A percentile compares a stretch with the other conserved stretches of the same genome.
Evolutionary conservation across 139 green algal species (phyloP).

Genomic region (Chlamydomonas schloesseri): DNA sequence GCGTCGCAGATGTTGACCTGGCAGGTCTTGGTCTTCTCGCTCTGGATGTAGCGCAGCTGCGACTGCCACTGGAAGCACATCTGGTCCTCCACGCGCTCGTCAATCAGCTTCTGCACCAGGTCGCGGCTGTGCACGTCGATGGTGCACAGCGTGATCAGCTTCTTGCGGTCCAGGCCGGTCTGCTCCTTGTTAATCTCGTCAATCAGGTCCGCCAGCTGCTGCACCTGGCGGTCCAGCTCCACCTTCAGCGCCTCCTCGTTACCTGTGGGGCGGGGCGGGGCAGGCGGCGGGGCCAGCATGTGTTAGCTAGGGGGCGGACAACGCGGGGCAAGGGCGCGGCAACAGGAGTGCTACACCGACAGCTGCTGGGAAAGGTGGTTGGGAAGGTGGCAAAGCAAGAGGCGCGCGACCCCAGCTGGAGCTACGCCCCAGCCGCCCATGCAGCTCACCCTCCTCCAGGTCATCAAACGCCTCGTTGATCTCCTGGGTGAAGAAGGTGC

Average conservation of each 20-base stretch:
- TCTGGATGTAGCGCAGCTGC: conserved; percentile 91
- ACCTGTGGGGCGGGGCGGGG: conserved; percentile 51
- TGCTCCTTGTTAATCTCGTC: conserved; percentile 89
- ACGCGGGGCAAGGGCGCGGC: too few relatives aligned
- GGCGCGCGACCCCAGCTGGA: too few relatives aligned
- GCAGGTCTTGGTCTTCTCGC: conserved; percentile 82
- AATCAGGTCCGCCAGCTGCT: conserved; percentile 87
- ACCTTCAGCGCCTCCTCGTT: conserved; percentile 93
- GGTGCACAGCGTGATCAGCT: conserved; percentile 96
- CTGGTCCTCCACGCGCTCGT: conserved; percentile 85
- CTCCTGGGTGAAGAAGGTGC: conserved; percentile 92
- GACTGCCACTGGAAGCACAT: conserved; percentile 93
- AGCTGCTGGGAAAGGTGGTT: neutral
- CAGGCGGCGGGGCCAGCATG: neutral
- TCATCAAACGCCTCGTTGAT: conserved; percentile 92
- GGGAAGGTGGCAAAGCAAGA: neutral
- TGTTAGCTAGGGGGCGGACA: neutral
- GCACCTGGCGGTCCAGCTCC: conserved; percentile 72
- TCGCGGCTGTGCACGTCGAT: conserved; percentile 95
- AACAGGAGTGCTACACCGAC: neutral
- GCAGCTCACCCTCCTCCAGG: conserved; percentile 80
- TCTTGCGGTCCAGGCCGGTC: conserved; percentile 87
- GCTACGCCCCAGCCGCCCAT: neutral
- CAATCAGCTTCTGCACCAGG: conserved; percentile 85
- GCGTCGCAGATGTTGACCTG: conserved; percentile 94